Evolutionary conservation across 148 eudicot species (phyloP), one percentile per base, ranked within the genome.

Genomic region (Rhododendron vialii): DNA sequence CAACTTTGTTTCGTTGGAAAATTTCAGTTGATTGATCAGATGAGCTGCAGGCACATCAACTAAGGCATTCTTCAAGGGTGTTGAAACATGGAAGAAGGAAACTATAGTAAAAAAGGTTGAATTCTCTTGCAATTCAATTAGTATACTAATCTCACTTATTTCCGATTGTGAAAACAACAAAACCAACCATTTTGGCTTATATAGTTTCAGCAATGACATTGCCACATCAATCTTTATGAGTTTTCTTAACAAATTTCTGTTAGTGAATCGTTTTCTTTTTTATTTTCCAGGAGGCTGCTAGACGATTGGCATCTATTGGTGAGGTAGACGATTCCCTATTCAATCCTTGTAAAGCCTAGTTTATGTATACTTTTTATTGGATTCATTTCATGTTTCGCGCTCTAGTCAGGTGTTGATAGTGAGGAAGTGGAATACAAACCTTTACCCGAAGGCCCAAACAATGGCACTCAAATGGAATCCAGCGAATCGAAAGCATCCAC

Each of bases 51-150:
- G 91, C 41, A 96, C 95, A 71, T 94, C 99, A 82, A 92, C 92
- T 0, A 94, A 90, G 87, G 93, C 98, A 86, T 93, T 92, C 85
- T 48, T 93, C 71, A 92, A 89, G 89, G 97, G 96, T 41, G 85
- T 94, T 84, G 98, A 94, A 41, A 92, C 98, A 17, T 95, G 98
- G 98, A 95, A 92, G 86, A 94, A 92, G 82, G 98, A 95, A 89
- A 93, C 97, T 45, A 81, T 91, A 24, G 43, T 91, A 89, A 93
- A 94, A 87, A 88, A 91, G 96, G 98, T 94, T 71, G 76, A 33
- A 13, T 71, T 33, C 38, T 71, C 20, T 71, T 15, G 22, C 35
- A 30, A 71, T 71, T 33, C 20, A 71, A 3, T 71, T 28, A 28
- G 76, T 1, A 15, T 71, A 33, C 14, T 71, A 13, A 33, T 71